Conservation (phyloP, 805 yeast species). For the Blastobotrys mokoenaii region DNA sequence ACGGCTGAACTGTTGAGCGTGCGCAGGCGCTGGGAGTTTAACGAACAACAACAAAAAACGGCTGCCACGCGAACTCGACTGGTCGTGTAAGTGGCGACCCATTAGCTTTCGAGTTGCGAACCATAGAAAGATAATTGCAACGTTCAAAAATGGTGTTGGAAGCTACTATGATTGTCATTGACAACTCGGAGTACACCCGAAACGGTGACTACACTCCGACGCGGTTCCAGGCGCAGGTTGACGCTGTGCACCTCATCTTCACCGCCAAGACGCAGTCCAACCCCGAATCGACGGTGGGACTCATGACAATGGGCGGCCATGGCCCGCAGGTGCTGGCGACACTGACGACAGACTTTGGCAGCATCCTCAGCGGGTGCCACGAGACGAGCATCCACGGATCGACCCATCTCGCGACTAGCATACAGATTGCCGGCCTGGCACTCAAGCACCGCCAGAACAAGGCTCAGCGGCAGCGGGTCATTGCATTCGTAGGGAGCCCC, state of each 20-base stretch:
- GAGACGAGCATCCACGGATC: constrained; percentile 63
- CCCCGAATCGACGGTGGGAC: constrained; percentile 91
- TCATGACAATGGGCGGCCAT: constrained; percentile 79
- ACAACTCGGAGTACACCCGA: constrained; percentile 91
- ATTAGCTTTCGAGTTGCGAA: too few relatives aligned
- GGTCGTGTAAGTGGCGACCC: too few relatives aligned
- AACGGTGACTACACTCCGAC: constrained; percentile 90
- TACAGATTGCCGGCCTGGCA: constrained; percentile 90
- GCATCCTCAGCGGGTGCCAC: constrained; percentile 74
- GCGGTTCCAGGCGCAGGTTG: constrained; percentile 86
- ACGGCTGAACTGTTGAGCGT: too few relatives aligned
- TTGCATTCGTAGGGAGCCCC: constrained; percentile 86
- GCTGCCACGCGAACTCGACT: too few relatives aligned
- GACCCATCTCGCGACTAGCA: constrained; percentile 65
- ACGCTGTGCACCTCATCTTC: constrained; percentile 80
- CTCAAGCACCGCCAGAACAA: constrained; percentile 94
- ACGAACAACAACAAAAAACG: too few relatives aligned
- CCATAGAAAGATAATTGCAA: too few relatives aligned
- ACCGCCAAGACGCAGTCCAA: constrained; percentile 78
- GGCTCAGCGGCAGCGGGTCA: constrained; percentile 81
- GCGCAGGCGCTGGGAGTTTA: too few relatives aligned
- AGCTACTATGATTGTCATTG: constrained; percentile 92
- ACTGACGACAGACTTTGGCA: constrained; percentile 79
- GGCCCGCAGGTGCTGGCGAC: constrained; percentile 80
- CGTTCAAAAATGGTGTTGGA: constrained; percentile 89